These are phyloP conservation scores for Thelonectria olida DNA, from an alignment of 2,329 filamentous ascomycete genomes.

Conservation along the genomic window DNA sequence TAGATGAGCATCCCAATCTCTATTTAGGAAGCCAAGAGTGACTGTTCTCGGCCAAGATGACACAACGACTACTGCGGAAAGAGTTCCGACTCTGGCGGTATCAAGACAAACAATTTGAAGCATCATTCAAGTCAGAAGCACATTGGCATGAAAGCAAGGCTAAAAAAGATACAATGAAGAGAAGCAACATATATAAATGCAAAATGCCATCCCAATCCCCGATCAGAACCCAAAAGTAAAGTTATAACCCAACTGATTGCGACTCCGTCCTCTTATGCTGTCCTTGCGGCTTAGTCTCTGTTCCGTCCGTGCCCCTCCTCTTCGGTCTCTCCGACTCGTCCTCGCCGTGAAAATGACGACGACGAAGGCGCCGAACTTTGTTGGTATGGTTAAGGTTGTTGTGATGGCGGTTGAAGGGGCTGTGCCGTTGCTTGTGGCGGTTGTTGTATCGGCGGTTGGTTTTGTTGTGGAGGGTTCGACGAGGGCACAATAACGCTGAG, in stretches of 20 bases:
- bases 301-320: constrained; percentile 16
- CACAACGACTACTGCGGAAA: no score
- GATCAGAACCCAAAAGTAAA: neutral
- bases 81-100: neutral
- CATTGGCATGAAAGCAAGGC: constrained; percentile 9
- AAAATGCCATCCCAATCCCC: constrained; percentile 6
- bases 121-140: neutral
- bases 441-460: neutral
- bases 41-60: no score
- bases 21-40: no score
- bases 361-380: neutral
- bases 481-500: constrained; percentile 65
- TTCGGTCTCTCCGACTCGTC: neutral
- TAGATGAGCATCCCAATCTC: no score
- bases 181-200: neutral
- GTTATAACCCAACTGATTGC: constrained; percentile 8
- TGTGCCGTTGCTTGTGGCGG: neutral
- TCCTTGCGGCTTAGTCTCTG: constrained; percentile 25
- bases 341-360: neutral
- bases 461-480: constrained; percentile 9
- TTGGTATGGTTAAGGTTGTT: constrained; percentile 5
- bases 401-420: neutral
- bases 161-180: neutral
- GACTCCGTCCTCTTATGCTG: constrained; percentile 23
- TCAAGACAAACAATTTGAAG: neutral